phyloP scores from a whole-genome alignment of 148 eudicot species.

The Spergularia bocconei region DNA sequence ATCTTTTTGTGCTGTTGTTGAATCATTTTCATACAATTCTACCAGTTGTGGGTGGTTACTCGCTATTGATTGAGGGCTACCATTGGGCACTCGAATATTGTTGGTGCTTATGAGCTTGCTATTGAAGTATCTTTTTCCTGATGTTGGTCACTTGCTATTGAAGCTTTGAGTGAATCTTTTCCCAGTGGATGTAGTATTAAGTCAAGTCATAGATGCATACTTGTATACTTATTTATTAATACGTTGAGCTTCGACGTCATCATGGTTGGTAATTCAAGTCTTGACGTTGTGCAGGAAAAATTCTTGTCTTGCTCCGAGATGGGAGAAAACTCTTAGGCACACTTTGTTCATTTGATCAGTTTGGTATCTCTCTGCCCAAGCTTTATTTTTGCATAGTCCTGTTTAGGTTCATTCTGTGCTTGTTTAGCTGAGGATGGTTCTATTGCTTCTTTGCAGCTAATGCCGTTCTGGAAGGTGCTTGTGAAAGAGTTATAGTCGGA shows the following conservation, averaged over 20 bases:
- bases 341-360: slow-evolving; percentile 98
- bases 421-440: slow-evolving; percentile 19
- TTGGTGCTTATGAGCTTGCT: too few species aligned
- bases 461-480: slow-evolving; percentile 97
- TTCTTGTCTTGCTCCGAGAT: slow-evolving; percentile 89
- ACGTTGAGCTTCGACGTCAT: not conserved
- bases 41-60: too few species aligned
- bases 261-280: not conserved
- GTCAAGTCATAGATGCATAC: not conserved
- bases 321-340: slow-evolving; percentile 92
- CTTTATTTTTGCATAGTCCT: slow-evolving; percentile 1
- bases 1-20: too few species aligned
- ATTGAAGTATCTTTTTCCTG: too few species aligned
- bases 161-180: not conserved
- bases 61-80: too few species aligned
- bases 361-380: slow-evolving; percentile 48
- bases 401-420: slow-evolving; percentile 12
- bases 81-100: too few species aligned
- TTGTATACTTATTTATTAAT: too few species aligned
- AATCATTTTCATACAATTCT: too few species aligned
- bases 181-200: not conserved
- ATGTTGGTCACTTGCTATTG: too few species aligned
- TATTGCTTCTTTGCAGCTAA: slow-evolving; percentile 54
- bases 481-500: slow-evolving; percentile 94
- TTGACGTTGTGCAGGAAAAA: slow-evolving; percentile 56